Base-by-base conservation (phyloP, 2,329 filamentous ascomycete species). In the Pestalotiopsis sp. region DNA sequence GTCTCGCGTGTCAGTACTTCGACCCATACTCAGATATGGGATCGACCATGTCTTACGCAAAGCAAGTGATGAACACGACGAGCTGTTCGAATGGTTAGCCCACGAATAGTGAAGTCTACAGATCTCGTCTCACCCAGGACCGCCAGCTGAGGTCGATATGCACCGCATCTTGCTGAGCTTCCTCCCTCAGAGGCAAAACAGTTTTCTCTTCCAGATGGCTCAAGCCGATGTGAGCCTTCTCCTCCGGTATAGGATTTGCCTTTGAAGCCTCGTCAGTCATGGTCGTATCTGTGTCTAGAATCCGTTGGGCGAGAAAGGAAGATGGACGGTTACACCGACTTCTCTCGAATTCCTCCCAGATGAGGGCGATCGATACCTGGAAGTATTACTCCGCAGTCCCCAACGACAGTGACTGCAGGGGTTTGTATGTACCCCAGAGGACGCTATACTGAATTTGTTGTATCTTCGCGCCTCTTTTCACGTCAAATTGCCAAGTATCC, bases 121-220 rank as follows among this genome's bases (percentile, higher is more conserved):
- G 20, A n/a, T 39, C 13, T 23, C 7, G 12, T 73, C 78, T 56
- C 71, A 81, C 80, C 85, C 86, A 89, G 67, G 85, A 87, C 70
- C 85, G 80, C 86, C 86, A 89, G 56, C 85, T 83, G 13, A 88
- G 76, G 62, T 83, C 77, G 70, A 88, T 77, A 72, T 86, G 85
- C 3, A 76, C 72, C 6, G 75, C 77, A 49, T 78, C 77, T 14
- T 75, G 64, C 3, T 73, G 59, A 3, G 77, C 80, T 68, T 79
- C 79, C 66, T 78, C 73, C 14, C 78, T 74, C 45, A 80, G 76
- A 14, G 77, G 73, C 12, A 72, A 59, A 9, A 73, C 68, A 0
- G 69, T 68, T 7, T 68, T 52, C 58, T 71, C 67, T 25, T 72
- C 66, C 13, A 60, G 58, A 38, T 66, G 61, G 39, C 13, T 9